phyloP scores from a whole-genome alignment of 305 asterid species.

The Solanum hybrid region DNA sequence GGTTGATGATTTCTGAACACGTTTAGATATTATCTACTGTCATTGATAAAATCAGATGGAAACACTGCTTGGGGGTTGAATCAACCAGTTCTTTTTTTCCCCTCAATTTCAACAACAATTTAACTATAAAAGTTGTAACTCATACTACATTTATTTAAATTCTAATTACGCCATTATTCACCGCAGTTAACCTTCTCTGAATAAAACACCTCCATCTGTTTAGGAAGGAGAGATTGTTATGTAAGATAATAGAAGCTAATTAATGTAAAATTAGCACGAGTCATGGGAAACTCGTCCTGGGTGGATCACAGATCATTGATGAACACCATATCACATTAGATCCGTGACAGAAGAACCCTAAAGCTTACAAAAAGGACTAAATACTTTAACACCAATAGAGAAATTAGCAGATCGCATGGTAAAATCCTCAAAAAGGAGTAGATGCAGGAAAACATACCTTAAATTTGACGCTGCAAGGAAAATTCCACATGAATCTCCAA shows the following conservation, averaged over 20 bases:
- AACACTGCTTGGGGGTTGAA: not conserved
- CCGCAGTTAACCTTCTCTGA: not conserved
- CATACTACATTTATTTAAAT: not conserved
- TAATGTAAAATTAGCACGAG: not conserved
- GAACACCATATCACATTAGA: not conserved
- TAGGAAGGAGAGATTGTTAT: not conserved
- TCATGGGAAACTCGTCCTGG: not conserved
- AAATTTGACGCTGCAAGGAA: not conserved
- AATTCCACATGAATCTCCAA: not conserved
- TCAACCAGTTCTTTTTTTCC: not conserved
- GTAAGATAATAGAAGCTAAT: not conserved
- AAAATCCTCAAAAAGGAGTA: not conserved
- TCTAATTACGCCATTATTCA: not conserved
- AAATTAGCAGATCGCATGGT: not conserved
- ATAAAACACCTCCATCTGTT: not conserved
- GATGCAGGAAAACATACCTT: not conserved
- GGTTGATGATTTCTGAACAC: not conserved
- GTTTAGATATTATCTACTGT: not conserved
- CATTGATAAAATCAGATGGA: not conserved
- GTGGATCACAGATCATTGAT: not conserved
- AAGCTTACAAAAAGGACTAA: not conserved
- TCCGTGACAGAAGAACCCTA: not conserved
- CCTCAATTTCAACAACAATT: not conserved
- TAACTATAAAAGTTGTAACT: not conserved
- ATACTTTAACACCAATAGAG: not conserved